phyloP scores from a whole-genome alignment of 768 basidiomycete genomes.

The Hygrophorus pudorinus region DNA sequence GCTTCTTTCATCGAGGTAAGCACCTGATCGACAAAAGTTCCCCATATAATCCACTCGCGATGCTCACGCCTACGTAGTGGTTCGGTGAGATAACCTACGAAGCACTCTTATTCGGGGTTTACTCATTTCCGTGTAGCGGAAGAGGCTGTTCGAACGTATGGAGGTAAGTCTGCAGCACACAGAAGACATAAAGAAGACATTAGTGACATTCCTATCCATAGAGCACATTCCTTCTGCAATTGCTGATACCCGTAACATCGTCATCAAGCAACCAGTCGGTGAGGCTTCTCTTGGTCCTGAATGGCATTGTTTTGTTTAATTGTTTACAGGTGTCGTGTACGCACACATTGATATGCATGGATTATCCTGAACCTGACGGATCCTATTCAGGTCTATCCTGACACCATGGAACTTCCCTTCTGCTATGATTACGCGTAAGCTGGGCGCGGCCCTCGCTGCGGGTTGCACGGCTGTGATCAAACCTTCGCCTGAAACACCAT shows the following conservation, averaged over 20 bases:
- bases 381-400: constrained; percentile 49
- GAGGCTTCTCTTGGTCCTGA: constrained; percentile 14
- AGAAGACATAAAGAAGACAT: background rate
- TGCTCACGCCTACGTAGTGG: constrained; percentile 42
- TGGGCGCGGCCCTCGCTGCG: constrained; percentile 83
- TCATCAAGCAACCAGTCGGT: constrained; percentile 91
- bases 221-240: constrained; percentile 77
- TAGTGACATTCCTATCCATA: constrained; percentile 16
- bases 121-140: constrained; percentile 46
- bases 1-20: constrained; percentile 75
- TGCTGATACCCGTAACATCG: constrained; percentile 66
- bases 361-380: background rate
- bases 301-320: background rate
- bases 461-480: constrained; percentile 97
- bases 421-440: constrained; percentile 89
- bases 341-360: background rate
- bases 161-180: constrained; percentile 37
- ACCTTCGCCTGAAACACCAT: constrained; percentile 91
- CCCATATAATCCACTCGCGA: background rate
- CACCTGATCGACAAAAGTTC: constrained; percentile 10
- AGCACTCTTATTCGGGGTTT: background rate
- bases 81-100: constrained; percentile 44
- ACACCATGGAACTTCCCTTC: constrained; percentile 95
- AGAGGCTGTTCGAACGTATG: constrained; percentile 88
- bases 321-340: constrained; percentile 28